Evolutionary conservation across 1,139 yeast species (phyloP).

Genomic region (Maudiozyma humilis): DNA sequence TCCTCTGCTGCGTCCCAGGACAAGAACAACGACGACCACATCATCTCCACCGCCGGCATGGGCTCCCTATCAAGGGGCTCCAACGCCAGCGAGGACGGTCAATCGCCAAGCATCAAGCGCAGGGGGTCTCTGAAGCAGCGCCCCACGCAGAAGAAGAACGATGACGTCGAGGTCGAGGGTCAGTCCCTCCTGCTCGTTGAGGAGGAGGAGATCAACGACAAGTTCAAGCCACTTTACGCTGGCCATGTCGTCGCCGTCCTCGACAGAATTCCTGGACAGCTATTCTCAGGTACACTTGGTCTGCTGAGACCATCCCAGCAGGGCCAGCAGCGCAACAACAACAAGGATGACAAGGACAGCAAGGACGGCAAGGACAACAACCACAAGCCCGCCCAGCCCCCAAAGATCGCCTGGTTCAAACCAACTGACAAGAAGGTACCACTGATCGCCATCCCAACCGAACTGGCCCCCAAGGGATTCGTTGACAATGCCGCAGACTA

Average conservation of each 20-base stretch:
- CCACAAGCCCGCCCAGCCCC: conserved; percentile 41
- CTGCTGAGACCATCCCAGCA: conserved; percentile 93
- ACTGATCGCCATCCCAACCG: conserved; percentile 94
- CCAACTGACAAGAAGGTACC: conserved; percentile 98
- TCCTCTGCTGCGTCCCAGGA: conserved; percentile 23
- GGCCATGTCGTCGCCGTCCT: conserved; percentile 98
- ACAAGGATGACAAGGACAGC: conserved; percentile 4
- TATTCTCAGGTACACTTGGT: conserved; percentile 89
- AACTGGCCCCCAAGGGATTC: conserved; percentile 93
- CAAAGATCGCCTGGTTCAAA: conserved; percentile 97
- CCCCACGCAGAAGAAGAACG: conserved; percentile 97
- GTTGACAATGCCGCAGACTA: conserved; percentile 85
- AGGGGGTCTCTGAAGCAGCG: conserved; percentile 89
- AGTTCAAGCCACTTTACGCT: conserved; percentile 86
- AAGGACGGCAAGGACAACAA: conserved; percentile 7
- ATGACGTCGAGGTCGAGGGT: conserved; percentile 97
- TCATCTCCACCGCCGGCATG: conserved; percentile 26
- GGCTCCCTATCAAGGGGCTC: conserved; percentile 13
- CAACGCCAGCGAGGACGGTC: conserved; percentile 16
- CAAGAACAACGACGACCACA: conserved; percentile 17
- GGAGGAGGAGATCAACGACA: conserved; percentile 93
- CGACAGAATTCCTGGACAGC: conserved; percentile 94
- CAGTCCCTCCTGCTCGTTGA: conserved; percentile 84
- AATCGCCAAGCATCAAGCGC: conserved; percentile 41
- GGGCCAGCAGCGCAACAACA: conserved; percentile 43